Evolutionary conservation across 208 protist genomes (phyloP).

Genomic region (Wallacemonas rigidus): DNA sequence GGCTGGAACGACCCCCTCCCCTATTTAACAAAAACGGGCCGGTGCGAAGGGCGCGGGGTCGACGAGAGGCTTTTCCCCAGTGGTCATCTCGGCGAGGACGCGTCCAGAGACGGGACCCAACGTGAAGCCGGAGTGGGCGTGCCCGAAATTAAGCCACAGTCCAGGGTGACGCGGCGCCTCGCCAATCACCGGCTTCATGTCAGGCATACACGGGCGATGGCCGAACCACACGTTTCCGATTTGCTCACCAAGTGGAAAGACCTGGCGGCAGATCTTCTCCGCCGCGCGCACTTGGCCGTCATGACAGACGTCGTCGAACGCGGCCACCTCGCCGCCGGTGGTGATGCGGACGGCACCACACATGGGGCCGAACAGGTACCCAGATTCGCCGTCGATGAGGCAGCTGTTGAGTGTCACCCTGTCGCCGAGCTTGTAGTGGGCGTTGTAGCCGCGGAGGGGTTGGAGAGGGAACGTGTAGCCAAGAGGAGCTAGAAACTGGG

Average conservation of each 20-base stretch:
- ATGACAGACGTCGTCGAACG: conserved; percentile 16
- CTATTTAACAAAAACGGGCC: conserved; percentile 17
- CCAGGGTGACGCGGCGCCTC: conserved; percentile 20
- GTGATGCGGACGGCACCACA: conserved; percentile 26
- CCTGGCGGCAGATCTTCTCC: conserved; percentile 17
- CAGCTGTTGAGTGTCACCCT: conserved; percentile 19
- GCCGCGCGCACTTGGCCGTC: conserved; percentile 20
- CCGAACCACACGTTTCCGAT: conserved; percentile 24
- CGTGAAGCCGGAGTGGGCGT: conserved; percentile 28
- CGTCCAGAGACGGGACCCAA: conserved; percentile 25
- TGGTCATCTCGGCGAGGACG: conserved; percentile 27
- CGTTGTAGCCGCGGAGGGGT: conserved; percentile 37
- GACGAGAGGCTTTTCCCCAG: conserved; percentile 27
- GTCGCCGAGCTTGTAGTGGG: conserved; percentile 25
- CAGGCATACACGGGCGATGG: conserved; percentile 26
- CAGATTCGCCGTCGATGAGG: conserved; percentile 29
- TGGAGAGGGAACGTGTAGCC: conserved; percentile 31
- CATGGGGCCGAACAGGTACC: conserved; percentile 27
- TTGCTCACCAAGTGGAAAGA: conserved; percentile 21
- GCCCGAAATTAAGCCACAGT: conserved; percentile 31
- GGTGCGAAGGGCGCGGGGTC: conserved; percentile 30
- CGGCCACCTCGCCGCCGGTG: conserved; percentile 31
- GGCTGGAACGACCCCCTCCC: not conserved
- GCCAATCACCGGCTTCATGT: conserved; percentile 38
- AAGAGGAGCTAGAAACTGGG: conserved; percentile 21